Conservation (phyloP, 495 filamentous ascomycete genomes). For the Mycothermus thermophilus region DNA sequence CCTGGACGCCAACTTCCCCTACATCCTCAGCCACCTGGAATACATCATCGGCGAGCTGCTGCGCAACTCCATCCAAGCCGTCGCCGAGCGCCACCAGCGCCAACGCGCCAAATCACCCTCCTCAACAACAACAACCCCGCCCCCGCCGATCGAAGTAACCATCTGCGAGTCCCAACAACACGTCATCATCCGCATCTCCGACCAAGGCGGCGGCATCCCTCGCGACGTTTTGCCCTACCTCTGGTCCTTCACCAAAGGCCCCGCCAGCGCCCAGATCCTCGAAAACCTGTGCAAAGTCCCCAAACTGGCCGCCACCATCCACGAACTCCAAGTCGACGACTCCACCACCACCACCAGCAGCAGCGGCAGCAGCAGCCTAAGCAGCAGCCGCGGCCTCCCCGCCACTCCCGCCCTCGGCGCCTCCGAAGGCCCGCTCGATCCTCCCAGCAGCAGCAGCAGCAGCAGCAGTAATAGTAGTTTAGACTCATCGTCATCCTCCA, state of each 20-base stretch:
- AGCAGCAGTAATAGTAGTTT: no score
- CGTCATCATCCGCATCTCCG: constrained; percentile 90
- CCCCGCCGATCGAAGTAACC: constrained; percentile 80
- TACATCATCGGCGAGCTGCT: constrained; percentile 95
- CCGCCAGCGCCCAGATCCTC: constrained; percentile 55
- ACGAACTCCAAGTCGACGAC: constrained; percentile 48
- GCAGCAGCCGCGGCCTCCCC: constrained; percentile 16
- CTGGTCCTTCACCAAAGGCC: constrained; percentile 93
- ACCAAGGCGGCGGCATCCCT: constrained; percentile 86
- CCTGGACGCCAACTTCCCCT: constrained; percentile 81
- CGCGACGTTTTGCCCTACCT: constrained; percentile 73
- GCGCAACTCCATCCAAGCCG: constrained; percentile 86
- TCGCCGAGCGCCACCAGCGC: constrained; percentile 50
- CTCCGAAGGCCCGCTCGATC: constrained; percentile 1
- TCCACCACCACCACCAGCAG: neutral
- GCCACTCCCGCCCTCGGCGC: neutral
- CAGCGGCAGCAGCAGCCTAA: neutral
- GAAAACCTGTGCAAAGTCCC: constrained; percentile 78
- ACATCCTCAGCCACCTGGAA: constrained; percentile 88
- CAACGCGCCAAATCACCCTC: constrained; percentile 7
- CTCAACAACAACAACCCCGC: constrained; percentile 25
- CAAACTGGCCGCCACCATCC: constrained; percentile 85
- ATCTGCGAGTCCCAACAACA: constrained; percentile 91
- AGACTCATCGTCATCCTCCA: no score
- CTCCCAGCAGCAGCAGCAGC: no score